Percentiles rank a stretch among this genome's conserved stretches.
Evolutionary conservation across 2,329 filamentous ascomycete species (phyloP).

Genomic region (Trichoderma polysporum): DNA sequence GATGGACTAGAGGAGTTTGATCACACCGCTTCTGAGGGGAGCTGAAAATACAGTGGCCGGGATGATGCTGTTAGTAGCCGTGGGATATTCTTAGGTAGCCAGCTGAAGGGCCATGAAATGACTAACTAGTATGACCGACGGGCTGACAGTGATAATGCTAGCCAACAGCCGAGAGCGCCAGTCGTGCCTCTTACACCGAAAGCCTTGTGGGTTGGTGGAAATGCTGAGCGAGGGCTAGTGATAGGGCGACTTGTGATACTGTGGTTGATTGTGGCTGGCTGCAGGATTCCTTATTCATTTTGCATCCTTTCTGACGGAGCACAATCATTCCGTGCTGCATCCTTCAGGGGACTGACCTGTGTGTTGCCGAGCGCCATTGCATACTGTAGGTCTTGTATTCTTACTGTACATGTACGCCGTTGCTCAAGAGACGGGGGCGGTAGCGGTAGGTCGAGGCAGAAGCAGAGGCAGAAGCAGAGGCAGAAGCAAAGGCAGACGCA

Average conservation of each 20-base stretch:
- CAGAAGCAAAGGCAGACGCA: too few relatives aligned
- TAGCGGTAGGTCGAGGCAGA: not conserved
- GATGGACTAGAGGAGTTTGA: not conserved
- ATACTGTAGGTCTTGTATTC: not conserved
- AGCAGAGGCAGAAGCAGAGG: not conserved
- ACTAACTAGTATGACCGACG: not conserved
- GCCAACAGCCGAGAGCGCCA: not conserved
- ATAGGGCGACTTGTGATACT: not conserved
- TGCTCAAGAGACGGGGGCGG: not conserved
- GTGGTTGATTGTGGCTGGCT: not conserved
- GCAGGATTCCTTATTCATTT: not conserved
- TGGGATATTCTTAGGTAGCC: not conserved
- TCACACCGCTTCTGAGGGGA: slow-evolving; percentile 15
- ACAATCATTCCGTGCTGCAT: slow-evolving; percentile 11
- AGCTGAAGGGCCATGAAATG: slow-evolving; percentile 11
- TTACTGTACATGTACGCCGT: not conserved
- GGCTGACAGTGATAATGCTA: not conserved
- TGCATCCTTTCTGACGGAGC: not conserved
- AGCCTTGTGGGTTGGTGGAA: not conserved
- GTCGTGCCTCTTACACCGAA: slow-evolving; percentile 1
- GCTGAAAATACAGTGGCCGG: slow-evolving; percentile 8
- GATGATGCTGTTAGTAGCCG: not conserved
- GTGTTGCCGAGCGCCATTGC: not conserved
- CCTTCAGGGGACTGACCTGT: not conserved
- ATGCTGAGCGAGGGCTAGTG: not conserved